Evolutionary conservation across 805 yeast species (phyloP), one percentile per base, ranked within the genome.

Genomic region (Nakazawaea pomicola): DNA sequence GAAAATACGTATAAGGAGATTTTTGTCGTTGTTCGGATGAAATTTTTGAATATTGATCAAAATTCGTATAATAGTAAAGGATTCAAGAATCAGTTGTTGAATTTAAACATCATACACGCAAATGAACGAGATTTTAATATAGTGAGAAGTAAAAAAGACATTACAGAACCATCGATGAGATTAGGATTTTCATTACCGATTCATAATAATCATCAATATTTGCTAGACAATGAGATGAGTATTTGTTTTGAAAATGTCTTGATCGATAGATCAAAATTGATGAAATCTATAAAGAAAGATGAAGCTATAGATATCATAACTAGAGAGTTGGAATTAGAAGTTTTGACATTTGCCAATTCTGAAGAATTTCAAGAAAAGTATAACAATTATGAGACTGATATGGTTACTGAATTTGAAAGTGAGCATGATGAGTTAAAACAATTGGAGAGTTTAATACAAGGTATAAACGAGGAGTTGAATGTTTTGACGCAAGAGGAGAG

Each of bases 221-320:
- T n/a, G n/a, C n/a, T n/a, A n/a, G n/a, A n/a, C n/a, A 16, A 34
- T 20, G 43, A 40, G 27, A 29, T 40, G 27, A 35, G 19, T 29
- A 29, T 40, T 4, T 40, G 43, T 29, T 40, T 40, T 30, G 43
- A 33, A 17, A 34, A 40, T 29, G 25, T 40, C 9, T 40, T 40
- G 21, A 15, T 40, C n/a, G 43, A 40, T 21, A 31, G 39, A 23
- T 40, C 43, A 2, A 33, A 40, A 34, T 40, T 40, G 25, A 19
- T 40, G 19, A 40, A 40, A 34, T 34, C 39, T 15, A n/a, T 29
- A 11, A 40, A 40, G 20, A 24, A 27, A 15, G 37, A 40, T 28
- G 43, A 34, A 14, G 14, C 15, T 12, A 14, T 40, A 2, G 38
- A 34, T 14, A 23, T 40, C 4, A n/a, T n/a, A n/a, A n/a, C n/a